Evolutionary conservation across 345 rosid genomes (phyloP).

Genomic region (Anacardium occidentale): DNA sequence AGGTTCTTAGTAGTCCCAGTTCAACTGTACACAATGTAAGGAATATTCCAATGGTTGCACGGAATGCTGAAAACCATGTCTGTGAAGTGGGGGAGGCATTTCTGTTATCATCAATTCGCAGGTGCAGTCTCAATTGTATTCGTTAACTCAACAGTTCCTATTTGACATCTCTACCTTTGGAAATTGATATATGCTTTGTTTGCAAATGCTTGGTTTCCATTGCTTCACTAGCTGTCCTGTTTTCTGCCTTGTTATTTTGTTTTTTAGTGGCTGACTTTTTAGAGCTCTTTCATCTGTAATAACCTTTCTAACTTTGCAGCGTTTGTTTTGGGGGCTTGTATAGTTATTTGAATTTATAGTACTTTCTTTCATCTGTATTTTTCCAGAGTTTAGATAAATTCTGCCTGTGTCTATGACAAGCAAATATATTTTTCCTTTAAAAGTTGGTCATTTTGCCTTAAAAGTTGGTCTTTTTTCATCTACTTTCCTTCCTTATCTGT

Average conservation of each 20-base stretch:
- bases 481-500: background rate
- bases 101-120: slow-evolving; percentile 73
- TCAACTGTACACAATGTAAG: slow-evolving; percentile 73
- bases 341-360: background rate
- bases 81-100: slow-evolving; percentile 84
- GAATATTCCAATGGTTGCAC: slow-evolving; percentile 45
- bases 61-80: slow-evolving; percentile 64
- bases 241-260: background rate
- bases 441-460: background rate
- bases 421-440: background rate
- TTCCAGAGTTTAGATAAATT: background rate
- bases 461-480: background rate
- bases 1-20: slow-evolving; percentile 56
- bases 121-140: slow-evolving; percentile 41
- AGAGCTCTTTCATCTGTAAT: background rate
- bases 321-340: background rate
- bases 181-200: background rate
- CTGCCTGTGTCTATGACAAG: background rate
- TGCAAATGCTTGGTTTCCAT: background rate
- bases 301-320: background rate
- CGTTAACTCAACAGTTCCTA: background rate
- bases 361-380: background rate
- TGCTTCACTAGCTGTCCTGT: background rate
- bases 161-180: background rate
- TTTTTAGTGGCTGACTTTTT: background rate